Conservation (phyloP, 116 monocot species). For the Zostera marina region DNA sequence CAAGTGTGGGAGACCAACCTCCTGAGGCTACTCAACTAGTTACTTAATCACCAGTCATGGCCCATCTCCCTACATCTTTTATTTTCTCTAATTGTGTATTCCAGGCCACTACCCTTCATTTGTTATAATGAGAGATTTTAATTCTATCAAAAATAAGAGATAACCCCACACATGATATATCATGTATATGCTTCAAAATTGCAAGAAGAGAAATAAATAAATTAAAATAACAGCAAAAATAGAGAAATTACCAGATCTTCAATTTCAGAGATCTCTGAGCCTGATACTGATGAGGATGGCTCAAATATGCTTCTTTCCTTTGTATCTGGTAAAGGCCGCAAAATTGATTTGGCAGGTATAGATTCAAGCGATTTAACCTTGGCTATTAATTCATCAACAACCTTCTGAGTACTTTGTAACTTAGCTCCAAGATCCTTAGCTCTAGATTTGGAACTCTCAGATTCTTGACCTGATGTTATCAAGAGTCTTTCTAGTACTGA, state of each 20-base stretch:
- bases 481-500: constrained; percentile 39
- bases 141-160: too few relatives aligned
- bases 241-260: constrained; percentile 51
- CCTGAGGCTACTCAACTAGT: too few relatives aligned
- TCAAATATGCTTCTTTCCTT: constrained; percentile 54
- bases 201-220: background rate
- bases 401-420: constrained; percentile 36
- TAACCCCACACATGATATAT: background rate
- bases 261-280: constrained; percentile 76
- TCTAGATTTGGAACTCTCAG: constrained; percentile 48
- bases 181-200: background rate
- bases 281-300: constrained; percentile 31
- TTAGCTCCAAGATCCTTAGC: constrained; percentile 51
- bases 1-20: too few relatives aligned
- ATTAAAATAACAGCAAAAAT: background rate
- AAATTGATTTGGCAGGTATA: constrained; percentile 17
- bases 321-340: constrained; percentile 15
- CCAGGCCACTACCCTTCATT: too few relatives aligned
- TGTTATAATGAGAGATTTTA: too few relatives aligned
- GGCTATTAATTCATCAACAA: constrained; percentile 27
- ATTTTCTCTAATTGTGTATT: too few relatives aligned
- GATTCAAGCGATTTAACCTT: constrained; percentile 59
- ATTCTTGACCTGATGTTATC: constrained; percentile 21
- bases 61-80: too few relatives aligned
- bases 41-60: too few relatives aligned